These are phyloP conservation scores for Colletotrichum zoysiae DNA, from an alignment of 2,329 filamentous ascomycete species.

Conservation along the genomic window DNA sequence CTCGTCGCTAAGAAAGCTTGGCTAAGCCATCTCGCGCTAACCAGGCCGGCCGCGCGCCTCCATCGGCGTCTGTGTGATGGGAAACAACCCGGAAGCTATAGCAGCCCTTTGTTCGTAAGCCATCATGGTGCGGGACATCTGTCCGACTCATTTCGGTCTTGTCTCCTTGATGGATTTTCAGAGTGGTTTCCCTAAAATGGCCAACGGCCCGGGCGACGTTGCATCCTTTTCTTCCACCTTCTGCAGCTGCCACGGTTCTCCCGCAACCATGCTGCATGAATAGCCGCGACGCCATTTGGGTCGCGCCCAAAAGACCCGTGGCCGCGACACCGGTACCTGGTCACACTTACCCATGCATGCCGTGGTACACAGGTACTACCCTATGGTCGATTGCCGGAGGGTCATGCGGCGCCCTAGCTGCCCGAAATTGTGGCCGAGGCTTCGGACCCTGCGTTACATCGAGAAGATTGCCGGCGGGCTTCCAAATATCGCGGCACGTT, in stretches of 20 bases:
- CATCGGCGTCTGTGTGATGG: background rate
- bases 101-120: no score
- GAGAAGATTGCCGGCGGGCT: slow-evolving; percentile 5
- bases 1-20: slow-evolving; percentile 27
- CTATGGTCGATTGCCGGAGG: background rate
- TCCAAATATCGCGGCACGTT: slow-evolving; percentile 45
- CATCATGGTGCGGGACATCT: background rate
- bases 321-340: slow-evolving; percentile 7
- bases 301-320: background rate
- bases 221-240: slow-evolving; percentile 16
- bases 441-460: slow-evolving; percentile 27
- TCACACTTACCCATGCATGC: background rate
- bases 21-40: slow-evolving; percentile 4
- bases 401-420: background rate
- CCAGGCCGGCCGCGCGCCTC: slow-evolving; percentile 24
- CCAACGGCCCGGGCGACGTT: slow-evolving; percentile 7
- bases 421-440: slow-evolving; percentile 6
- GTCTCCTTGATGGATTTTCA: background rate
- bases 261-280: background rate
- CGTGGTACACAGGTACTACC: background rate
- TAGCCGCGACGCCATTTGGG: slow-evolving; percentile 6
- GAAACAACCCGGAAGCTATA: background rate
- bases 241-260: background rate
- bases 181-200: background rate
- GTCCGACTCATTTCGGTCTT: background rate